Evolutionary conservation across 176 grass and related monocot genomes (phyloP), one percentile per base, ranked within the genome.

Genomic region (Thalia dealbata): DNA sequence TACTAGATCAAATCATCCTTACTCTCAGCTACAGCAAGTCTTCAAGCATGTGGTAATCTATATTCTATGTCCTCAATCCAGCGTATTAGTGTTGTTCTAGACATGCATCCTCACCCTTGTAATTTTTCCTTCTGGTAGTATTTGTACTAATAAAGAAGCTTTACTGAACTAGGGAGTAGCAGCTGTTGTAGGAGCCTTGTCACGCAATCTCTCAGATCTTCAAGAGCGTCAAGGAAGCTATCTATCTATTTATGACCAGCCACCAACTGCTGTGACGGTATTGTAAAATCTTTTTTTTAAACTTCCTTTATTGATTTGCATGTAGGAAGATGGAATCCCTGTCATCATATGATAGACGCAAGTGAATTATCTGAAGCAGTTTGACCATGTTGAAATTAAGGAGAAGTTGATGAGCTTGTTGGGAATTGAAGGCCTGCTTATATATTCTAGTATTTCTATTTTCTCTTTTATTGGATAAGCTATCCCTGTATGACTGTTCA

Each of bases 21-120:
- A 99, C 73, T 99, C 95, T 75, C 95, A 99, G 79, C 64, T 99
- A 50, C 87, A 99, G 51, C 95, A 99, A 82, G 95, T 99, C 85
- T 99, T 99, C 85, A 99, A 93, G 73, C 90, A 93, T 72, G 95
- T 99, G 95, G 95, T 99, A 97, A 81, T 84, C 22, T 26, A 6
- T 50, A 41, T 42, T 3, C 43, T 26, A 19, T 70, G 10, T 30
- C 45, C 41, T n/a, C 21, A 10, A 44, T 23, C 19, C 42, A 70
- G 10, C 9, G 21, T 48, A 70, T 44, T 18, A 46, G 10, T 22
- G 1, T 26, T 70, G 12, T 28, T 21, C 6, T 12, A 19, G 21
- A 3, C 16, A 1, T 2, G 11, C 45, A 28, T 28, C 69, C 19
- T 72, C 18, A 19, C 52, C 48, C 26, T 55, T 52, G 26, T 54